A percentile compares a stretch with the other conserved stretches of the same genome.
These are phyloP conservation scores for Drechmeria coniospora DNA, from an alignment of 2,329 filamentous ascomycete genomes.

Conservation along the genomic window DNA sequence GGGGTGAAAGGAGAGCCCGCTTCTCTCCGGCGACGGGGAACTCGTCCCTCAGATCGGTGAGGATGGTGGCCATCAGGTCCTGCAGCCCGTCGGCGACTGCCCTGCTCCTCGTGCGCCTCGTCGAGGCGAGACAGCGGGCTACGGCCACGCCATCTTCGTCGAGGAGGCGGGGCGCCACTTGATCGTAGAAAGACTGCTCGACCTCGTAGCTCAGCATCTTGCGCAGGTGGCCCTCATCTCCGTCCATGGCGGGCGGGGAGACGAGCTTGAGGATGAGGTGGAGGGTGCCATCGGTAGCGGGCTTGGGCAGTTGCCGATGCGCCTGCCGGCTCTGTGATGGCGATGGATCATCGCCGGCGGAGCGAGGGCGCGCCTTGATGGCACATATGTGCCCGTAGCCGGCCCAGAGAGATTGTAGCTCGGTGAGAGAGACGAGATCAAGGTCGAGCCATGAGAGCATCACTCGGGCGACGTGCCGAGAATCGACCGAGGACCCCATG, in stretches of 20 bases:
- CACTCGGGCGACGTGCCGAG: constrained; percentile 20
- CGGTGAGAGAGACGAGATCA: constrained; percentile 20
- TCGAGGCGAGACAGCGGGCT: constrained; percentile 33
- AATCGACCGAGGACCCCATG: constrained; percentile 3
- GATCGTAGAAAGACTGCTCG: constrained; percentile 49
- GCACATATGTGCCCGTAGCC: constrained; percentile 41
- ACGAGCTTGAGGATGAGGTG: constrained; percentile 45
- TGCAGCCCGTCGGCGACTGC: constrained; percentile 14
- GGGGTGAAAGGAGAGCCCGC: constrained; percentile 25
- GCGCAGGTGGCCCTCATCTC: constrained; percentile 45
- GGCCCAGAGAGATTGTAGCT: constrained; percentile 32
- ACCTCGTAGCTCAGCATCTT: constrained; percentile 54
- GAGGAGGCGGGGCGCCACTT: constrained; percentile 34
- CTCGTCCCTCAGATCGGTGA: constrained; percentile 36
- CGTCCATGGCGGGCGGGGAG: constrained; percentile 26
- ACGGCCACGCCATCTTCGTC: constrained; percentile 24
- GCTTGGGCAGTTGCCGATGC: constrained; percentile 1
- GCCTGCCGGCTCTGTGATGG: constrained; percentile 1
- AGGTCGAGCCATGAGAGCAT: constrained; percentile 24
- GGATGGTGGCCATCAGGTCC: constrained; percentile 34
- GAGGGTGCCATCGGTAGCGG: constrained; percentile 9
- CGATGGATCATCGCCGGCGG: no score
- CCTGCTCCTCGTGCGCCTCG: constrained; percentile 11
- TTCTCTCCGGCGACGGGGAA: constrained; percentile 44
- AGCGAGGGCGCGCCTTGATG: constrained; percentile 26